phyloP scores from a whole-genome alignment of 805 yeast species.

The Zygoascus ofunaensis region DNA sequence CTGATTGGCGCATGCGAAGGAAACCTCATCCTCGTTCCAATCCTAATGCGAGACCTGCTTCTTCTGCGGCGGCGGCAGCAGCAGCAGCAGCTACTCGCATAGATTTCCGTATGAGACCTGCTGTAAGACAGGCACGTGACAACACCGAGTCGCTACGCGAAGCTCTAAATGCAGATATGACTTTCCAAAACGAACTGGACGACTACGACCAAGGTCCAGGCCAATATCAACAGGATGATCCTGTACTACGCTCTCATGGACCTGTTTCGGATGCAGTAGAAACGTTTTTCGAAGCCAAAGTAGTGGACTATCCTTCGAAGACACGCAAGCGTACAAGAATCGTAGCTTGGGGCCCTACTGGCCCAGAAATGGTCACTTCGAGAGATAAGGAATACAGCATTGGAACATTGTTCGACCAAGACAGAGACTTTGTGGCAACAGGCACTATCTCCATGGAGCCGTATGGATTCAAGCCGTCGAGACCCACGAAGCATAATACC shows the following conservation, averaged over 20 bases:
- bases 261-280: constrained; percentile 1
- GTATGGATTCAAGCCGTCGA: constrained; percentile 50
- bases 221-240: too few relatives aligned
- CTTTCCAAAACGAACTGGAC: neutral
- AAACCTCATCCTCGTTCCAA: too few relatives aligned
- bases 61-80: too few relatives aligned
- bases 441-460: constrained; percentile 13
- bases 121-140: neutral
- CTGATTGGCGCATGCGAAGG: neutral
- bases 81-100: too few relatives aligned
- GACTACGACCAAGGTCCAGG: too few relatives aligned
- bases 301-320: constrained; percentile 43
- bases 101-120: neutral
- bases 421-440: constrained; percentile 13
- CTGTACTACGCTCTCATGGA: neutral
- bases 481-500: constrained; percentile 55
- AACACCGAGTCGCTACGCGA: neutral
- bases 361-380: constrained; percentile 33
- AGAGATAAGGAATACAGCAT: constrained; percentile 48
- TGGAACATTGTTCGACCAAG: constrained; percentile 49
- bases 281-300: constrained; percentile 25
- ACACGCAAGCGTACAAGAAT: constrained; percentile 36
- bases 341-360: constrained; percentile 53
- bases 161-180: neutral
- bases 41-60: too few relatives aligned